phyloP scores from a whole-genome alignment of 2,329 filamentous ascomycete species.

The Neonectria hederae region DNA sequence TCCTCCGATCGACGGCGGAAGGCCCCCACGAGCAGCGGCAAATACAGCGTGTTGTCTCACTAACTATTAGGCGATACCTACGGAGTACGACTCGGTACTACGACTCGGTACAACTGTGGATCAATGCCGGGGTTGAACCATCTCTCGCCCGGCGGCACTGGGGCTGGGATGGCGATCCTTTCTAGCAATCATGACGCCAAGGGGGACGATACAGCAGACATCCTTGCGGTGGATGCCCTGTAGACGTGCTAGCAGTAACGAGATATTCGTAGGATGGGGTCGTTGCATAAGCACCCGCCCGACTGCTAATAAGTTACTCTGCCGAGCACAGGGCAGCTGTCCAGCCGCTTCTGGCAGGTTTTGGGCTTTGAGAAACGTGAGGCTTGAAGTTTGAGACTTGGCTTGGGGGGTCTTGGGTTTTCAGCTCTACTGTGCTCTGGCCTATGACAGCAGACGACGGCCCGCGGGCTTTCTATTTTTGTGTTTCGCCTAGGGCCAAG shows the following conservation, averaged over 20 bases:
- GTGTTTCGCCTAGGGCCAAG: not conserved
- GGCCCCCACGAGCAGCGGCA: not conserved
- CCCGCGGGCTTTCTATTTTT: not conserved
- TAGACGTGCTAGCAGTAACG: not conserved
- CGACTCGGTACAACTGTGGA: not conserved
- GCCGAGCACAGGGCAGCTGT: no score
- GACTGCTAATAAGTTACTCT: no score
- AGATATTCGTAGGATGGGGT: not conserved
- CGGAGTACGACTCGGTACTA: not conserved
- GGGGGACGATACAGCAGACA: not conserved
- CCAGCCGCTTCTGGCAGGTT: no score
- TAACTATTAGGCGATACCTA: no score
- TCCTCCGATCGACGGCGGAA: slow-evolving; percentile 1
- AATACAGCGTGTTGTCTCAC: not conserved
- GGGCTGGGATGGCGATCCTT: not conserved
- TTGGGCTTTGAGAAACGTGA: not conserved
- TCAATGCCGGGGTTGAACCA: not conserved
- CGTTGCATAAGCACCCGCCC: not conserved
- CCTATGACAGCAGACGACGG: no score
- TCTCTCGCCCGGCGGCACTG: not conserved
- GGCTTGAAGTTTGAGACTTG: not conserved
- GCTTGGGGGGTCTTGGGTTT: not conserved
- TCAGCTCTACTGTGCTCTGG: not conserved
- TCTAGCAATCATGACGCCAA: not conserved
- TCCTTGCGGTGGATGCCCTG: not conserved